Base-by-base conservation (phyloP, 352 stramenopile species). In the Pseudoperonospora humuli region DNA sequence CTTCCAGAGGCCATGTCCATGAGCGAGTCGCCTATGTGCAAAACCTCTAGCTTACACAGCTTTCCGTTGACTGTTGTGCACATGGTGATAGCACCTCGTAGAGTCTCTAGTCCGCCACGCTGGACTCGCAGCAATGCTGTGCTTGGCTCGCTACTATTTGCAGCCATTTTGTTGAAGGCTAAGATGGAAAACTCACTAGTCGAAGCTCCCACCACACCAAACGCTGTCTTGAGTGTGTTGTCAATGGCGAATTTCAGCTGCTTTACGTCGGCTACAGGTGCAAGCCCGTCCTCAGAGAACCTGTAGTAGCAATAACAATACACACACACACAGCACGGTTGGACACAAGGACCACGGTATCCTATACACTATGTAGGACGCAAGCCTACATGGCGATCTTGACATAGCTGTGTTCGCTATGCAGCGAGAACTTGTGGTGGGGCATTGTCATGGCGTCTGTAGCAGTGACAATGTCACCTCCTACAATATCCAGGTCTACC, bases 381-480 rank as follows among this genome's bases (percentile, higher is more conserved):
- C 70, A n/a, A n/a, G n/a, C n/a, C n/a, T 55, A 87, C 77, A 90
- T 82, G 34, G 58, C 70, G 32, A 90, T 66, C 44, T 66, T 75
- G 43, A 90, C 28, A 40, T 75, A 87, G 31, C 23, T 64, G 51
- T 75, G 58, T 20, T 74, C 41, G 21, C 50, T 53, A 33, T 45
- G 59, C 52, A 87, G 57, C 19, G 61, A 78, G 56, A 90, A 87
- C 64, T 90, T 90, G 70, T 82, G 70, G 45, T 90, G 77, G 37
- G 67, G 57, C 5, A 43, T 47, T 18, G 35, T 43, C 41, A 46
- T 54, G 7, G n/a, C 31, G 19, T 37, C 18, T 37, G 15, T n/a
- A n/a, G n/a, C n/a, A n/a, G n/a, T n/a, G n/a, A n/a, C n/a, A n/a
- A n/a, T n/a, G n/a, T n/a, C n/a, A n/a, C n/a, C n/a, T n/a, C n/a